These are phyloP conservation scores for Pseudocercospora eumusae DNA, from an alignment of 2,329 filamentous ascomycete species.

Conservation along the genomic window DNA sequence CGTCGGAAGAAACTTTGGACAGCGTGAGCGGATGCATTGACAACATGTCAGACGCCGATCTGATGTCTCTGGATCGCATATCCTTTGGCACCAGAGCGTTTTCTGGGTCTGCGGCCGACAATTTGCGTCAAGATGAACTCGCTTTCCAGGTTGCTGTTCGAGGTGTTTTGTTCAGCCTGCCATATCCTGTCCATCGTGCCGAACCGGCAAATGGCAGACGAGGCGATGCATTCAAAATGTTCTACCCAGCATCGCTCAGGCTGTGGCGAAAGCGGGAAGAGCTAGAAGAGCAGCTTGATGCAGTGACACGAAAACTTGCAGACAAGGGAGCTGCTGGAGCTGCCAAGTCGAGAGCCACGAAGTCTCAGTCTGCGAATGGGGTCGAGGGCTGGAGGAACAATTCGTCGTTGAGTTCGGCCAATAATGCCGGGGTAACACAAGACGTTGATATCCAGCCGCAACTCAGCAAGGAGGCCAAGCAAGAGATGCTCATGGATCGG, in stretches of 20 bases:
- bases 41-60: slow-evolving; percentile 80
- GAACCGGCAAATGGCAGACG: slow-evolving; percentile 40
- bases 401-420: slow-evolving; percentile 14
- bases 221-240: slow-evolving; percentile 78
- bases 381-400: slow-evolving; percentile 32
- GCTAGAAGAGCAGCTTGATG: slow-evolving; percentile 69
- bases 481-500: slow-evolving; percentile 78
- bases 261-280: slow-evolving; percentile 84
- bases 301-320: slow-evolving; percentile 53
- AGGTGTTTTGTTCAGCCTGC: slow-evolving; percentile 81
- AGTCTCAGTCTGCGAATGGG: slow-evolving; percentile 11
- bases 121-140: slow-evolving; percentile 88
- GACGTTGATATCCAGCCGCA: slow-evolving; percentile 1
- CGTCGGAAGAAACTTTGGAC: slow-evolving; percentile 66
- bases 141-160: slow-evolving; percentile 87
- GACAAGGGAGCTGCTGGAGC: slow-evolving; percentile 53
- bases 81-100: slow-evolving; percentile 56
- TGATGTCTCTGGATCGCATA: slow-evolving; percentile 75
- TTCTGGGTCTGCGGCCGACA: slow-evolving; percentile 62
- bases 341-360: slow-evolving; percentile 30
- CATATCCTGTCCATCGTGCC: slow-evolving; percentile 74
- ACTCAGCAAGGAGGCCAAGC: slow-evolving; percentile 54
- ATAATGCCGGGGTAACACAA: background rate
- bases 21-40: slow-evolving; percentile 84
- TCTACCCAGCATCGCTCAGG: slow-evolving; percentile 81